A percentile compares a stretch with the other conserved stretches of the same genome.
Evolutionary conservation across 2,329 filamentous ascomycete genomes (phyloP).

Genomic region (Sclerotinia trifoliorum): DNA sequence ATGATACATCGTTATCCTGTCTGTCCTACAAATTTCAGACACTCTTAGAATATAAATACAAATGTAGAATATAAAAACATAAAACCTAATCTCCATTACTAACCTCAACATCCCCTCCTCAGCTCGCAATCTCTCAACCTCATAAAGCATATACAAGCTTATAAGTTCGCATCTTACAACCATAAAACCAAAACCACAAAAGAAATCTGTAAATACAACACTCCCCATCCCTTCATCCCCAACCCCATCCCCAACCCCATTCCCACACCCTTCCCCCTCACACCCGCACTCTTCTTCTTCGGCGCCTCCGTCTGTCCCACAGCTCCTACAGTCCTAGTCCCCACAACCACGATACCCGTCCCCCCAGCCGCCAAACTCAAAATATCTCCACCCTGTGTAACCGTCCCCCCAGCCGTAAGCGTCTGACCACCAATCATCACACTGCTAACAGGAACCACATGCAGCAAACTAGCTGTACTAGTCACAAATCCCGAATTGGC

Average conservation of each 20-base stretch:
- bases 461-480: constrained; percentile 8
- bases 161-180: neutral
- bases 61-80: neutral
- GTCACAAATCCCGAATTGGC: constrained; percentile 21
- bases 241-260: constrained; percentile 3
- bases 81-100: neutral
- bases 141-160: neutral
- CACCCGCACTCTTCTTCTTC: constrained; percentile 32
- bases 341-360: constrained; percentile 31
- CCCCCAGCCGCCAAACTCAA: constrained; percentile 33
- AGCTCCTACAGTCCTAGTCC: constrained; percentile 33
- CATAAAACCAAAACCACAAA: neutral
- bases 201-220: constrained; percentile 17
- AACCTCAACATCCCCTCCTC: neutral
- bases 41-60: no score
- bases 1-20: neutral
- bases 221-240: neutral
- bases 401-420: constrained; percentile 33
- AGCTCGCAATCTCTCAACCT: neutral
- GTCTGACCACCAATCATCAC: constrained; percentile 34
- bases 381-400: constrained; percentile 37
- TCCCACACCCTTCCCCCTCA: neutral
- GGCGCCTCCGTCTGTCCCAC: constrained; percentile 25
- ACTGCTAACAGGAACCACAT: constrained; percentile 22
- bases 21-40: neutral